A percentile compares a stretch with the other conserved stretches of the same genome.
These are phyloP conservation scores for Aspergillus mulundensis DNA, from an alignment of 495 filamentous ascomycete species.

Conservation along the genomic window DNA sequence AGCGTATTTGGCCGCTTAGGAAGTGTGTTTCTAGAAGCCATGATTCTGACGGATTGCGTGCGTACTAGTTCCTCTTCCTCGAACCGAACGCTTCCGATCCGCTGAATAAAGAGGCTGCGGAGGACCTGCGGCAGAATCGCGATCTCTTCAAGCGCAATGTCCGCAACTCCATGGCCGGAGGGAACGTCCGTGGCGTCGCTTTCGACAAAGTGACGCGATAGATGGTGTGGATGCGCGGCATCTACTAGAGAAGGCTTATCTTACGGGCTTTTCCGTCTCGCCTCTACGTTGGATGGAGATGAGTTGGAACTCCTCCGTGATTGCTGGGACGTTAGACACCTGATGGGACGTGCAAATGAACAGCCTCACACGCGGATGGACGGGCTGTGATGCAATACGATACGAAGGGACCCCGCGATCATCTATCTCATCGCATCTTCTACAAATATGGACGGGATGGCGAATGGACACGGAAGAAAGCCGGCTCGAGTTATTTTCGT, in stretches of 20 bases:
- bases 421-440: neutral
- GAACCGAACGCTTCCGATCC: constrained; percentile 96
- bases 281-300: neutral
- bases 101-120: constrained; percentile 96
- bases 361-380: neutral
- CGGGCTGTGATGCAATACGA: neutral
- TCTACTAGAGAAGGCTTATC: neutral
- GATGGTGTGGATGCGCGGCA: neutral
- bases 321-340: neutral
- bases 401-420: neutral
- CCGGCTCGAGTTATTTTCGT: neutral
- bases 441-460: neutral
- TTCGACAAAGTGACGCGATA: constrained; percentile 68
- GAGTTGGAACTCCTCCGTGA: neutral
- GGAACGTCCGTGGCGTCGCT: constrained; percentile 61
- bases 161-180: constrained; percentile 73
- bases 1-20: neutral
- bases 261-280: neutral
- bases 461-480: neutral
- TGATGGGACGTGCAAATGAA: neutral
- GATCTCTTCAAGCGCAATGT: constrained; percentile 93
- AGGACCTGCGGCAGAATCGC: constrained; percentile 77
- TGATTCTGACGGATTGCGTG: neutral
- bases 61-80: constrained; percentile 81
- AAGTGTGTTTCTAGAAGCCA: neutral